phyloP scores from a whole-genome alignment of 1,284 basidiomycete genomes.

The Tilletia setariae region DNA sequence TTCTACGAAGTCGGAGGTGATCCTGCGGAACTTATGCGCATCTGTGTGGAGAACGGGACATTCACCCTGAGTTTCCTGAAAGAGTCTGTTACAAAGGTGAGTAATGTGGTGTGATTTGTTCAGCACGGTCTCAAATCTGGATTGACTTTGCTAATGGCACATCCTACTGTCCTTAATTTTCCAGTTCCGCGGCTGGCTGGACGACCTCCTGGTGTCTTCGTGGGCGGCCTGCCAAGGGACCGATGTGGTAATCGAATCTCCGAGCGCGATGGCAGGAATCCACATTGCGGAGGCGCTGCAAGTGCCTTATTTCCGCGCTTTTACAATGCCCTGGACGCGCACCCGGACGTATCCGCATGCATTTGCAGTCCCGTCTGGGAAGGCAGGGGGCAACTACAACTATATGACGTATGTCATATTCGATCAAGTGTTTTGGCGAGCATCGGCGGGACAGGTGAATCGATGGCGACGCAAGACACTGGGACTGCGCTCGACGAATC shows the following conservation, averaged over 20 bases:
- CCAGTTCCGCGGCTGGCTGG: slow-evolving; percentile 93
- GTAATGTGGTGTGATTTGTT: slow-evolving; percentile 18
- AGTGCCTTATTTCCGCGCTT: slow-evolving; percentile 88
- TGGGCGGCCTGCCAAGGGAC: slow-evolving; percentile 94
- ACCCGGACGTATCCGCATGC: slow-evolving; percentile 92
- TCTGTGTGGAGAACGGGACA: slow-evolving; percentile 63
- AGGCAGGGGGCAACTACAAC: slow-evolving; percentile 90
- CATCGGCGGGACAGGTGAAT: slow-evolving; percentile 81
- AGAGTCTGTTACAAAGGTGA: slow-evolving; percentile 79
- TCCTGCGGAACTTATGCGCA: slow-evolving; percentile 77
- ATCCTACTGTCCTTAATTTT: no score
- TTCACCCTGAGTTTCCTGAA: slow-evolving; percentile 92
- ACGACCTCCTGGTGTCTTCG: slow-evolving; percentile 85
- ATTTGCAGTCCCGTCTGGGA: slow-evolving; percentile 86
- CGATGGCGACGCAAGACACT: slow-evolving; percentile 80
- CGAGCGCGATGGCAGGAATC: slow-evolving; percentile 96
- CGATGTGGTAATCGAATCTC: slow-evolving; percentile 88
- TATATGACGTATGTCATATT: slow-evolving; percentile 96
- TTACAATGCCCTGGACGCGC: slow-evolving; percentile 75
- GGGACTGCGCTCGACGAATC: slow-evolving; percentile 72
- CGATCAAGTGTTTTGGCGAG: slow-evolving; percentile 97
- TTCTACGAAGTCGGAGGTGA: slow-evolving; percentile 92
- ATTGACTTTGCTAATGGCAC: slow-evolving; percentile 21
- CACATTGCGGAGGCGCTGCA: slow-evolving; percentile 91
- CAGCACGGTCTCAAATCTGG: slow-evolving; percentile 10